Evolutionary conservation across 805 yeast genomes (phyloP), one percentile per base, ranked within the genome.

Genomic region (Brettanomyces nanus): DNA sequence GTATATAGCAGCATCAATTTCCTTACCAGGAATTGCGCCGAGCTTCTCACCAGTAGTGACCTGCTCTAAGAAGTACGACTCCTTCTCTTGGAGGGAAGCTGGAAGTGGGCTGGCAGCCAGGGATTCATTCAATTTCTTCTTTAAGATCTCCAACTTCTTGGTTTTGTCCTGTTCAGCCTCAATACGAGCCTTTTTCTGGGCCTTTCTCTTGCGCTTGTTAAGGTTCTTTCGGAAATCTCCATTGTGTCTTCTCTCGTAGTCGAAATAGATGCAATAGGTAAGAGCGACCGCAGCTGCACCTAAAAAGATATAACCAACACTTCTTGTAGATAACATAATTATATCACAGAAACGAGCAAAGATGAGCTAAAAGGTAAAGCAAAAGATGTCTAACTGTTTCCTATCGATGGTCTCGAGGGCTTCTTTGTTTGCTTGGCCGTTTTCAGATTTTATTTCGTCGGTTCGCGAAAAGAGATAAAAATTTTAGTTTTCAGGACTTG

Each of bases 191-290:
- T 65, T 61, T 55, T 77, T 77, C 44, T 70, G 69, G 49, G 81
- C 83, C 52, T 73, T 69, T 53, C 71, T 73, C 41, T 78, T 72
- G 54, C 73, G 71, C 59, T 75, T 77, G 54, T 75, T 75, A 53
- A 92, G 71, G 33, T 73, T 58, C 53, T 73, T 78, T 70, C 98
- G 84, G 72, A 92, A 94, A 41, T 75, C 83, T 17, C 83, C 61
- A 41, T 82, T 77, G 62, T 71, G 69, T 66, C 97, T 84, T 66
- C 98, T 85, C 63, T 73, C 73, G 69, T 87, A 84, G 66, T 92
- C 99, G 56, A 94, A 94, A 68, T 85, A 92, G 28, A 77, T 66
- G 40, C 90, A 85, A 64, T 92, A 90, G 14, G 84, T 86, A 35
- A 77, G 59, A 14, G 71, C 56, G 27, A 81, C 77, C 21, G 78